Percentiles rank a stretch among this genome's conserved stretches.
These are phyloP conservation scores for Thielaviopsis populi DNA, from an alignment of 2,329 filamentous ascomycete species.

Conservation along the genomic window DNA sequence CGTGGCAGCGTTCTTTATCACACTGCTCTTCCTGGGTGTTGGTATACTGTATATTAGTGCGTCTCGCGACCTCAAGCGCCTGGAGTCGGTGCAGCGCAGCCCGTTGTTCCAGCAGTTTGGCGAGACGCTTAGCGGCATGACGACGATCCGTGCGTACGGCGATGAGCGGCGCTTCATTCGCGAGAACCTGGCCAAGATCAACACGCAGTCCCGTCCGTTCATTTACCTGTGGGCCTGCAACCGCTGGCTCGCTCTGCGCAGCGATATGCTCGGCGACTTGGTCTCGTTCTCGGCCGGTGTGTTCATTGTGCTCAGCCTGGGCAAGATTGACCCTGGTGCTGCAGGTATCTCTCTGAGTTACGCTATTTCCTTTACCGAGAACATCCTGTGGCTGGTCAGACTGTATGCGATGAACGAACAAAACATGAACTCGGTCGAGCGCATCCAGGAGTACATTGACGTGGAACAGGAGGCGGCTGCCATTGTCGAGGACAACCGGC, in stretches of 20 bases:
- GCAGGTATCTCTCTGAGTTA: conserved; percentile 91
- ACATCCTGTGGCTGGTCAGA: conserved; percentile 88
- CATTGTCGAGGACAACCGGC: conserved; percentile 63
- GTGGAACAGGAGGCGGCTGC: conserved; percentile 83
- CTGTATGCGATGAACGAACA: conserved; percentile 93
- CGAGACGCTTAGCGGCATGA: conserved; percentile 86
- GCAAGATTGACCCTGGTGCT: conserved; percentile 73
- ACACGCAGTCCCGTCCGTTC: conserved; percentile 82
- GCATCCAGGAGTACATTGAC: conserved; percentile 92
- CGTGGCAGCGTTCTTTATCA: conserved; percentile 74
- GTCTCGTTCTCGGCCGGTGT: conserved; percentile 88
- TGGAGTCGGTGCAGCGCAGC: conserved; percentile 88
- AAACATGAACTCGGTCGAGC: conserved; percentile 98
- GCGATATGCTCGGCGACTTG: conserved; percentile 77
- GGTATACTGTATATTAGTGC: conserved; percentile 79
- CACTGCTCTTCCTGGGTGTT: conserved; percentile 63
- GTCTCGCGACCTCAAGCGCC: conserved; percentile 85
- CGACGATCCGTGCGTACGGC: conserved; percentile 91
- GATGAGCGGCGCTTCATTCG: conserved; percentile 86
- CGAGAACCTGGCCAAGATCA: conserved; percentile 77
- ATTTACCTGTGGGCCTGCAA: conserved; percentile 96
- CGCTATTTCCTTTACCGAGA: conserved; percentile 92
- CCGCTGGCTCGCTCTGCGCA: conserved; percentile 86
- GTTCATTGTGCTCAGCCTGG: conserved; percentile 75
- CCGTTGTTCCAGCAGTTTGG: conserved; percentile 96